A percentile compares a stretch with the other conserved stretches of the same genome.
Conservation (phyloP, 169 alveolate genomes). For the Cryptosporidium meleagridis region DNA sequence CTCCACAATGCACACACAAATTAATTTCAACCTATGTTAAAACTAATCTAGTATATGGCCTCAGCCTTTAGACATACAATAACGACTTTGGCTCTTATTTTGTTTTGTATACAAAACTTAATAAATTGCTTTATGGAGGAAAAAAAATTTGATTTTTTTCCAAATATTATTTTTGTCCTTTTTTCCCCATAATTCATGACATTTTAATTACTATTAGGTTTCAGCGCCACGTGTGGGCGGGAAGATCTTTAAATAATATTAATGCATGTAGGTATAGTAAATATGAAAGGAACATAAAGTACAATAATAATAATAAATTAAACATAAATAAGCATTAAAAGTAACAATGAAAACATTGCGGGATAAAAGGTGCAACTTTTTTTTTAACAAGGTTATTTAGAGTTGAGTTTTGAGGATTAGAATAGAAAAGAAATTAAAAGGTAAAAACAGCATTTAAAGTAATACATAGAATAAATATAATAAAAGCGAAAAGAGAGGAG, state of each 20-base stretch:
- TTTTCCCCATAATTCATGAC: not conserved
- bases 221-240: slow-evolving; percentile 11
- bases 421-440: no score
- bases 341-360: not conserved
- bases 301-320: not conserved
- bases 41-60: no score
- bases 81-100: no score
- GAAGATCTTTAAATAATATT: slow-evolving; percentile 1
- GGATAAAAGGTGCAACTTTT: not conserved
- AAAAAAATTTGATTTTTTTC: not conserved
- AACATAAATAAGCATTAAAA: no score
- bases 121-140: no score
- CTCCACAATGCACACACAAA: not conserved
- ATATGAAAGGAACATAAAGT: not conserved
- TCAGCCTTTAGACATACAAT: not conserved
- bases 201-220: not conserved
- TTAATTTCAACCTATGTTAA: no score
- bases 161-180: not conserved
- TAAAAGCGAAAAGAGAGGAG: no score
- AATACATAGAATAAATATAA: no score
- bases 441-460: no score
- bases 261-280: not conserved
- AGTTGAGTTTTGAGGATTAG: not conserved
- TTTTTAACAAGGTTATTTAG: not conserved
- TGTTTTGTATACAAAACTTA: not conserved